phyloP scores from a whole-genome alignment of 108 stramenopile genomes.

The Cyclostephanos invisitatus region DNA sequence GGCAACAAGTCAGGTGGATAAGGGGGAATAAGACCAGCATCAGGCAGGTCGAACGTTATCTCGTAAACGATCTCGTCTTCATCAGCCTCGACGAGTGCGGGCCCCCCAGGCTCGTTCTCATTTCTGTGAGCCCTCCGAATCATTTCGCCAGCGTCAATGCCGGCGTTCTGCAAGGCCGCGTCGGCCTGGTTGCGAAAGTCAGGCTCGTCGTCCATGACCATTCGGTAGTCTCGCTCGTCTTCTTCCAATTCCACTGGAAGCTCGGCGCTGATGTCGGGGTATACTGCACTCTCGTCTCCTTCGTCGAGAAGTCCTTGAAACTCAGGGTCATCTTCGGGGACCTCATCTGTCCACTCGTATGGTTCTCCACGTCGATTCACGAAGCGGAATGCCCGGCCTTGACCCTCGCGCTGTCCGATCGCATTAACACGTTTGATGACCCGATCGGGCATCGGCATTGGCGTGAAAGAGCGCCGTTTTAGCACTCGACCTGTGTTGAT shows the following conservation, averaged over 20 bases:
- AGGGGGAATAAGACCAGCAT: background rate
- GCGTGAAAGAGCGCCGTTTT: background rate
- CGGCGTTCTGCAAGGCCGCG: background rate
- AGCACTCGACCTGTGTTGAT: background rate
- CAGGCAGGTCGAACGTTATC: background rate
- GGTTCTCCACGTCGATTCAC: background rate
- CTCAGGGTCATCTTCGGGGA: background rate
- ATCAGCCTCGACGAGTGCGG: background rate
- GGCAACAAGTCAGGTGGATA: background rate
- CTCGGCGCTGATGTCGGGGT: conserved; percentile 11
- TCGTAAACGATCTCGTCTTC: background rate
- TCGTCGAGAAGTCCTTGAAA: background rate
- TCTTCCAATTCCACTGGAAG: conserved; percentile 6
- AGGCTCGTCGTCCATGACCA: background rate
- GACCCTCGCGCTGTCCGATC: background rate
- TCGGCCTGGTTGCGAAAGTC: background rate
- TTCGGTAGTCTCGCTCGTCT: background rate
- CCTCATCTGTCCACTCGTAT: background rate
- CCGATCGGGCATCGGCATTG: background rate
- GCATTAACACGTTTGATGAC: background rate
- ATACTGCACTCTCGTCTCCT: background rate
- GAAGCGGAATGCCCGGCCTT: background rate
- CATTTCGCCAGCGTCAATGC: background rate
- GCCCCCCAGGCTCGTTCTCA: background rate
- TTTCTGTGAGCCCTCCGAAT: background rate